Evolutionary conservation across 805 yeast species (phyloP), one percentile per base, ranked within the genome.

Genomic region (Candida argentea): DNA sequence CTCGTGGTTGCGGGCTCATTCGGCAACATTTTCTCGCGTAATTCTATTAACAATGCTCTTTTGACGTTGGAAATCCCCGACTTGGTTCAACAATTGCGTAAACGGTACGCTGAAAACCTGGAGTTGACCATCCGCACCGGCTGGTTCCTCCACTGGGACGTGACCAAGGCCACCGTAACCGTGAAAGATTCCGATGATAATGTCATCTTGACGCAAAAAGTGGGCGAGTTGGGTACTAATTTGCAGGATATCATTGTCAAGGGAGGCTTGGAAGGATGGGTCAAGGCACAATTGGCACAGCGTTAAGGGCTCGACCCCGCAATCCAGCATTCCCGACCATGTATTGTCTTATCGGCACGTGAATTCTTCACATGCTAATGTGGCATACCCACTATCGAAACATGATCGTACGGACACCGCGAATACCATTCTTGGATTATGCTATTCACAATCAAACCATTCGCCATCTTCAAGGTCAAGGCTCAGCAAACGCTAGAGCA

Each of bases 191-290:
- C 70, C 8, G 66, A 67, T 5, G 69, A 70, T 14, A 65, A 67
- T 17, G 69, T 77, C 22, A 67, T 87, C 11, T 63, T 89, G 40
- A 70, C 70, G 40, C 93, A 84, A 52, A 82, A 81, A 57, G 97
- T 91, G 27, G 96, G 97, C 35, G 97, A 91, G 56, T 67, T 91
- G 37, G 97, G 98, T 39, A 76, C 86, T 31, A 87, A 87, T 55
- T 67, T 91, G 51, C 99, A 91, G 61, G 98, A 91, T 43, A 91
- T 91, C 46, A 91, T 91, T 40, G 87, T 89, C 38, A 79, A 85
- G 53, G 98, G 98, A 27, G 99, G 99, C 32, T 73, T 91, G 33
- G 99, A 91, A 67, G 94, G 94, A 23, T 91, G 99, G 99, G 96
- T 91, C 33, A 81, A 70, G 55, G 66, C 86, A 13, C 80, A 84